These are phyloP conservation scores for Erythrophleum fordii DNA, from an alignment of 306 rosid genomes.

Conservation along the genomic window DNA sequence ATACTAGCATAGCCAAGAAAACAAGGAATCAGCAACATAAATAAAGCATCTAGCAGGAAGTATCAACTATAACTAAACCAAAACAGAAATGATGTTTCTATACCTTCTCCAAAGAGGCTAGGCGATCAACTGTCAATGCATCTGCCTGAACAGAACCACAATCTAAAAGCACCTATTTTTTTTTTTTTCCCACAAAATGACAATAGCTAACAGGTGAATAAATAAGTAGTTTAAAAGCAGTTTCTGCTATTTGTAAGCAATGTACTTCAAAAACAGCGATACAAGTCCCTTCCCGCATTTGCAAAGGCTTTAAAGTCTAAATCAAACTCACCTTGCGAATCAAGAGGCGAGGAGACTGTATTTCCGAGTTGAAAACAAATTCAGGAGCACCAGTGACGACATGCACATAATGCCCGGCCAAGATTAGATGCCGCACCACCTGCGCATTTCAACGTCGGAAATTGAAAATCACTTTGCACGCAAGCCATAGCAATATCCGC, in stretches of 20 bases:
- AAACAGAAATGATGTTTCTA: slow-evolving; percentile 5
- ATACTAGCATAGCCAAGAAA: slow-evolving; percentile 56
- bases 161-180: slow-evolving; percentile 73
- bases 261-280: neutral
- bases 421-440: slow-evolving; percentile 84
- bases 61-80: slow-evolving; percentile 13
- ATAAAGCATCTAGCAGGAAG: neutral
- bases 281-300: neutral
- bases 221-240: neutral
- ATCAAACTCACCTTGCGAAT: slow-evolving; percentile 72
- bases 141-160: slow-evolving; percentile 97
- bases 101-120: slow-evolving; percentile 95
- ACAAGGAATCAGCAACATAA: slow-evolving; percentile 1
- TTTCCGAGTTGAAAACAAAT: slow-evolving; percentile 81
- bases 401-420: slow-evolving; percentile 88
- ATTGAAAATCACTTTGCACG: slow-evolving; percentile 5
- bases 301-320: neutral
- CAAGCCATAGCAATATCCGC: neutral
- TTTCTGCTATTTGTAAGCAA: neutral
- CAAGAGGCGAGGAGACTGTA: slow-evolving; percentile 74
- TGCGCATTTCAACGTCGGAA: slow-evolving; percentile 30
- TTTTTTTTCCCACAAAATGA: neutral
- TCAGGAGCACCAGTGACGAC: slow-evolving; percentile 94
- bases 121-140: slow-evolving; percentile 94
- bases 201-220: neutral